A percentile compares a stretch with the other conserved stretches of the same genome.
phyloP scores from a whole-genome alignment of 768 basidiomycete species.

The Rhizopogon salebrosus region DNA sequence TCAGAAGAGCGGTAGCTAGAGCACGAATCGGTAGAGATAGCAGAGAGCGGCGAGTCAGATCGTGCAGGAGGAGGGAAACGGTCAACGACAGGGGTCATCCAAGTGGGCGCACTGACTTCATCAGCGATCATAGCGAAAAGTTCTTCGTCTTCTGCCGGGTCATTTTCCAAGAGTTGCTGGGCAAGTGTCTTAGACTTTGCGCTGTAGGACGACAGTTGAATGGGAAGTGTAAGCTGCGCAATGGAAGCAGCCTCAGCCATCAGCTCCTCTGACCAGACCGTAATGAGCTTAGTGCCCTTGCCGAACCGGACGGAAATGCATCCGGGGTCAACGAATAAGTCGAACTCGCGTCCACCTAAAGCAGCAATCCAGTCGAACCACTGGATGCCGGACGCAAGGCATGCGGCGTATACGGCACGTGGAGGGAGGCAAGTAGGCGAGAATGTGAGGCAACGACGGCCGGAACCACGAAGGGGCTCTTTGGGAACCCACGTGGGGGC shows the following conservation, averaged over 20 bases:
- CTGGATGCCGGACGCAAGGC: conserved; percentile 62
- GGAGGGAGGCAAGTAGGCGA: conserved; percentile 68
- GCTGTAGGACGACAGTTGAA: conserved; percentile 14
- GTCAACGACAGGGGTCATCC: conserved; percentile 60
- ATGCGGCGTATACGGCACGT: conserved; percentile 65
- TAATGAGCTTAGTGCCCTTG: conserved; percentile 42
- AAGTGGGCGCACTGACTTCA: conserved; percentile 62
- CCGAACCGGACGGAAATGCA: conserved; percentile 65
- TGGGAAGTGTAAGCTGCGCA: conserved; percentile 7
- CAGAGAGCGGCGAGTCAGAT: conserved; percentile 56
- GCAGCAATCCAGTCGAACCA: conserved; percentile 79
- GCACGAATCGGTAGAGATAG: conserved; percentile 46
- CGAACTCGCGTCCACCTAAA: conserved; percentile 67
- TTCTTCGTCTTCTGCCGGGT: conserved; percentile 65
- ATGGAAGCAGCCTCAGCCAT: conserved; percentile 22
- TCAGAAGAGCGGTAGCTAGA: conserved; percentile 61
- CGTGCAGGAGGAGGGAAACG: conserved; percentile 50
- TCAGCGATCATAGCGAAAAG: conserved; percentile 72
- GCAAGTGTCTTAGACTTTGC: conserved; percentile 56
- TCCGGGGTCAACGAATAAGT: conserved; percentile 79
- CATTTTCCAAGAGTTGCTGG: conserved; percentile 69
- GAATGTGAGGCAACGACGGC: conserved; percentile 69
- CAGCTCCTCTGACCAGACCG: conserved; percentile 63
- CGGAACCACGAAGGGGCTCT: conserved; percentile 64
- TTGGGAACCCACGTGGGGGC: conserved; percentile 60